These are phyloP conservation scores for Balansia obtecta DNA, from an alignment of 2,329 filamentous ascomycete species.

Conservation along the genomic window DNA sequence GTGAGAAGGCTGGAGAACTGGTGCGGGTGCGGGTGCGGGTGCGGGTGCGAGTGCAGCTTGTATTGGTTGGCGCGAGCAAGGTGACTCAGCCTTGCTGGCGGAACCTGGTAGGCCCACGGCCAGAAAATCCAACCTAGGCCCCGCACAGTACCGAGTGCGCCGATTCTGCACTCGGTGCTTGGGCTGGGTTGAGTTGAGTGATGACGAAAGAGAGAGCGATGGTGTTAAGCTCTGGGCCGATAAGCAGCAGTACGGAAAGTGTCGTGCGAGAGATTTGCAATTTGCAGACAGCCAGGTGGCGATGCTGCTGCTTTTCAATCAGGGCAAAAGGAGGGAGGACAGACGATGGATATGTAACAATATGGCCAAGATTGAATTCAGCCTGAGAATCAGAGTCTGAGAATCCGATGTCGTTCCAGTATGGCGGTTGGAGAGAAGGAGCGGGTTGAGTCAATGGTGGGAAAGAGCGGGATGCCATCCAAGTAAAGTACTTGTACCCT, in stretches of 20 bases:
- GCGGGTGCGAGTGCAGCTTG: neutral
- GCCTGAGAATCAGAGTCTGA: neutral
- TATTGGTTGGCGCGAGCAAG: neutral
- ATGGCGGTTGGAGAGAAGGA: neutral
- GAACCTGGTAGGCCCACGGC: conserved; percentile 1
- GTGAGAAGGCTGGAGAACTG: neutral
- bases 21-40: neutral
- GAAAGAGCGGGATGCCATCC: conserved; percentile 5
- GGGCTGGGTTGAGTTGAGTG: neutral
- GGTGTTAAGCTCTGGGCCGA: neutral
- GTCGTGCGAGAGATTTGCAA: neutral
- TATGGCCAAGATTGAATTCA: too few species aligned
- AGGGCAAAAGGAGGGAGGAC: neutral
- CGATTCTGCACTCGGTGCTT: neutral
- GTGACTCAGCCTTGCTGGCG: neutral
- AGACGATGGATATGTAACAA: neutral
- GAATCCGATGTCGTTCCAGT: neutral
- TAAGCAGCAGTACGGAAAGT: neutral
- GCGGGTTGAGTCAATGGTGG: conserved; percentile 3
- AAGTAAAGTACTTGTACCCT: conserved; percentile 3
- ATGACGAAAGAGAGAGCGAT: neutral
- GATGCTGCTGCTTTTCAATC: neutral
- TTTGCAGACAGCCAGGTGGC: neutral
- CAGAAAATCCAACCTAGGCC: neutral
- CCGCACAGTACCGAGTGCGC: neutral